These are phyloP conservation scores for Fusarium staphyleae DNA, from an alignment of 2,329 filamentous ascomycete species.

Conservation along the genomic window DNA sequence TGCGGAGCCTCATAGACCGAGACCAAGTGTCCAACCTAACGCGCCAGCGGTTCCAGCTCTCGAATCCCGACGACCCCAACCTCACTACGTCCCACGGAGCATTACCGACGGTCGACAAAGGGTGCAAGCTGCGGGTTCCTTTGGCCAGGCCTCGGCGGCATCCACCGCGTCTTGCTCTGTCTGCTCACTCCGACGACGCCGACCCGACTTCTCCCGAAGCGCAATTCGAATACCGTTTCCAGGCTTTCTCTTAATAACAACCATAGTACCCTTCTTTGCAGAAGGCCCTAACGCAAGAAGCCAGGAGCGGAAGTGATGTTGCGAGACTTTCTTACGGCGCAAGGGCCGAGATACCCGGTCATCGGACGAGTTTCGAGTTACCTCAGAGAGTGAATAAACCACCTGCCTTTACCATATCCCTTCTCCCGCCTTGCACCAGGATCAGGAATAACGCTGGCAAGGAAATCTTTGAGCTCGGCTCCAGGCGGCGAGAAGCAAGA, in stretches of 20 bases:
- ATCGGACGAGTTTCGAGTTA: constrained; percentile 26
- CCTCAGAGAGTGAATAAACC: constrained; percentile 39
- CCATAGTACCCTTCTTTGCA: constrained; percentile 24
- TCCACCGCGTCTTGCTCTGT: constrained; percentile 7
- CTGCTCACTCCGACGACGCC: constrained; percentile 24
- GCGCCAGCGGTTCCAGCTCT: constrained; percentile 11
- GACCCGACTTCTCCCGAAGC: constrained; percentile 35
- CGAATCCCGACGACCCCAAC: constrained; percentile 29
- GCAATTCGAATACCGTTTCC: constrained; percentile 17
- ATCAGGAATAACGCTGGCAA: constrained; percentile 5
- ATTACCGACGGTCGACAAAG: constrained; percentile 22
- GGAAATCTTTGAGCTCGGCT: constrained; percentile 8
- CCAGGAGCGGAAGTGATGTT: constrained; percentile 28
- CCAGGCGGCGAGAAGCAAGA: constrained; percentile 31
- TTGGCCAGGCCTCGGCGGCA: constrained; percentile 13
- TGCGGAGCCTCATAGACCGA: constrained; percentile 32
- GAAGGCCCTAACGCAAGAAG: constrained; percentile 25
- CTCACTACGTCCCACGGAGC: constrained; percentile 16
- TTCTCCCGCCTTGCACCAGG: constrained; percentile 4
- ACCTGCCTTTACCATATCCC: not conserved
- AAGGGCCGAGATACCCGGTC: constrained; percentile 18
- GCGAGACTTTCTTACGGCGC: constrained; percentile 29
- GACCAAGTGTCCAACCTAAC: constrained; percentile 8
- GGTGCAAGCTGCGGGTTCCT: constrained; percentile 23
- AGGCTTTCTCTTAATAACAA: constrained; percentile 23